Evolutionary conservation across 495 filamentous ascomycete genomes (phyloP), one percentile per base, ranked within the genome.

Genomic region (Podospora pseudoanserina): DNA sequence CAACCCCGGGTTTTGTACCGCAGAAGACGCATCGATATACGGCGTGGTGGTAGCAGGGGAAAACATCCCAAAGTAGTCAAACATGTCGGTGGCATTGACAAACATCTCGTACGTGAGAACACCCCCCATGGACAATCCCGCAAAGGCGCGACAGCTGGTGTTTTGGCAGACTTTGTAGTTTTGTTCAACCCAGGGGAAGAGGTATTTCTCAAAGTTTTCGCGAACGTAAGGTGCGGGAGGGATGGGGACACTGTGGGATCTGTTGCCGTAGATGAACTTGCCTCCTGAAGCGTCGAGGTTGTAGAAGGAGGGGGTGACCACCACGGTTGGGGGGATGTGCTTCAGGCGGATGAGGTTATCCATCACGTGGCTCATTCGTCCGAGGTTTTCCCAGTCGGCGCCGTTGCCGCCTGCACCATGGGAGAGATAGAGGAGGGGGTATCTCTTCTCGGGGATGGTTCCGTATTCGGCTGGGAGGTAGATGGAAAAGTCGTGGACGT

Each of bases 101-200:
- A 68, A 76, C 75, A 77, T 77, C 72, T 77, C 75, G 68, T 77
- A 76, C 59, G 75, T 69, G 4, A 77, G 70, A 2, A 75, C 71
- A 20, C 74, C 75, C 63, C 75, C 75, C 74, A 73, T 73, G 34
- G 69, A 72, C 15, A 77, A 59, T 4, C 75, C 75, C 30, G 75
- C 75, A 63, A 76, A 77, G 32, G 75, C 75, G 23, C 75, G 75
- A 44, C 75, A 76, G 23, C 64, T 63, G 5, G 75, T 67, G 58
- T 72, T 66, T 6, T 27, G 60, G 56, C 74, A 76, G 1, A 77
- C 75, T 16, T 73, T 39, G 11, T 67, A 64, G 64, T 73, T 55
- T 44, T 56, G 13, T 32, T 73, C 74, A 13, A 77, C 74, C 68
- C 69, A 74, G 11, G 75, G 75, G 66, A 76, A 77, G 6, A 77